Evolutionary conservation across 805 yeast species (phyloP).

Genomic region (Yarrowia hollandica): DNA sequence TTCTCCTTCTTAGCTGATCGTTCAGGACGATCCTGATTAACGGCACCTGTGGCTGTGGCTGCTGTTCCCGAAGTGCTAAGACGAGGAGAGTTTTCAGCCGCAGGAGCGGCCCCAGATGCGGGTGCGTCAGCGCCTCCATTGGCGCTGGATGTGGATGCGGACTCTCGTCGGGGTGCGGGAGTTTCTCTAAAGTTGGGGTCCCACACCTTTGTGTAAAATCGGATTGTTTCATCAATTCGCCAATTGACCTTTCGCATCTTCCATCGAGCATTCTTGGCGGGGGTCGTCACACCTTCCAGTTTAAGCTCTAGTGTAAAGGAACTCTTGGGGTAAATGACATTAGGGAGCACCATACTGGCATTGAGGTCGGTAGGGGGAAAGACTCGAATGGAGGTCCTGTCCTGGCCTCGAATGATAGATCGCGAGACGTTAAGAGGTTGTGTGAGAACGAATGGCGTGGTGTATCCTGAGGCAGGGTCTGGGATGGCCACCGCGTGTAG

Average conservation of each 20-base stretch:
- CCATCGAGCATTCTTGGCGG: conserved; percentile 59
- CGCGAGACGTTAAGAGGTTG: conserved; percentile 74
- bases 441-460: conserved; percentile 45
- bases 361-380: conserved; percentile 95
- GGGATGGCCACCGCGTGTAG: conserved; percentile 55
- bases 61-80: conserved; percentile 39
- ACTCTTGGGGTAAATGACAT: conserved; percentile 84
- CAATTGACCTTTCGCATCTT: conserved; percentile 85
- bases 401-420: conserved; percentile 77
- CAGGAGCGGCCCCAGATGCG: conserved; percentile 16
- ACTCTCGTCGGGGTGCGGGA: conserved; percentile 29
- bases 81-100: conserved; percentile 35
- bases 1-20: conserved; percentile 25
- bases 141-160: conserved; percentile 23
- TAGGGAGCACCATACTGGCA: conserved; percentile 84
- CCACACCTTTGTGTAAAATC: conserved; percentile 50
- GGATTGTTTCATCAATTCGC: conserved; percentile 83
- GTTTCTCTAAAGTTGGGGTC: conserved; percentile 23
- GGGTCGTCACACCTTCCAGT: conserved; percentile 53
- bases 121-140: conserved; percentile 8
- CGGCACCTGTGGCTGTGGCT: conserved; percentile 19
- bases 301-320: conserved; percentile 79
- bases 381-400: conserved; percentile 80
- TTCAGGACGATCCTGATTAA: conserved; percentile 1
- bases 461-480: conserved; percentile 36